Base-by-base conservation (phyloP, 2,329 filamentous ascomycete species). In the Myriosclerotinia duriaeana region DNA sequence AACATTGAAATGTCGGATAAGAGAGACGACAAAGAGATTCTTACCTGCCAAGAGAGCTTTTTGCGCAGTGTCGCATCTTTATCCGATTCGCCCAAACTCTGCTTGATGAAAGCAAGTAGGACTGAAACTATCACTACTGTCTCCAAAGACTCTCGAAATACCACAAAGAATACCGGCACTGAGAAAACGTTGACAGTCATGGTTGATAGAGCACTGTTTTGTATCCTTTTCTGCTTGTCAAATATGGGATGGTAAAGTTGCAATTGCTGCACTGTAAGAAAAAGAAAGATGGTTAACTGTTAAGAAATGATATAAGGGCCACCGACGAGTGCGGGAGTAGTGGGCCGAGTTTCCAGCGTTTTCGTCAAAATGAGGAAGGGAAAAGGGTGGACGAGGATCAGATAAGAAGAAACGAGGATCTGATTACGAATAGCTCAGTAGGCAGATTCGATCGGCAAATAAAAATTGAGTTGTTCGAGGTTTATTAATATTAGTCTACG, bases 91-190 rank as follows among this genome's bases (percentile, higher is more conserved):
- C 81, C 82, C 48, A 96, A 84, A 3, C 89, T 91, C 77, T 95
- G 90, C 78, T 94, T 95, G 67, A 96, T 80, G 76, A 95, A 96
- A 30, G 92, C 87, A 52, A 96, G 84, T 44, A 96, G 82, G n/a
- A 96, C 89, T 0, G 92, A 94, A 69, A 96, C 87, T 72, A 96
- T 91, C 75, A 96, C 92, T 74, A 85, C 88, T 0, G 89, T 90
- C 81, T 96, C 92, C 58, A 96, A 81, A 53, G 87, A 87, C 80
- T 96, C 93, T 75, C 93, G 88, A 77, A 96, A 95, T 79, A 91
- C 88, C 77, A 97, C 91, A 80, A 97, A 93, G 81, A 96, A 96
- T 65, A 96, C 86, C 71, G 89, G 90, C 30, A 92, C 87, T 69
- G 89, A 85, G 77, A 93, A 93, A 67, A 93, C 87, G 76, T 89